Conservation (phyloP, 306 rosid genomes). For the Astragalus glycyphyllos region DNA sequence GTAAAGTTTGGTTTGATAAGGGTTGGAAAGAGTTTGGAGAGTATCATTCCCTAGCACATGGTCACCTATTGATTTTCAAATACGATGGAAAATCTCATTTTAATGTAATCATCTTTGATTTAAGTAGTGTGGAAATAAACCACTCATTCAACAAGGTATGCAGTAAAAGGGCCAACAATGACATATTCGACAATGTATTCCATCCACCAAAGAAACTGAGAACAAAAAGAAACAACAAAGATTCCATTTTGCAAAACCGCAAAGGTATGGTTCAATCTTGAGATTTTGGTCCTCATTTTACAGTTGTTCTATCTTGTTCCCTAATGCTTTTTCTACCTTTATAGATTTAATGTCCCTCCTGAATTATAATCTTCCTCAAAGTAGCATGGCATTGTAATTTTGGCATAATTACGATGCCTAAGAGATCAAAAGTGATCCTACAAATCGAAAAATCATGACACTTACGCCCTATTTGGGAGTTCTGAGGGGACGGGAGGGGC, state of each 20-base stretch:
- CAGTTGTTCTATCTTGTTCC: no score
- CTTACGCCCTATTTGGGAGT: no score
- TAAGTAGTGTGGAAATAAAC: constrained; percentile 26
- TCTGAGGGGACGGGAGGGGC: no score
- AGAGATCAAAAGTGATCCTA: no score
- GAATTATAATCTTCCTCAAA: no score
- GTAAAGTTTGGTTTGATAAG: constrained; percentile 36
- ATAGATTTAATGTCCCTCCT: no score
- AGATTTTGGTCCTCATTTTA: no score
- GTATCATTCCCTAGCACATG: constrained; percentile 31
- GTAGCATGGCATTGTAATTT: no score
- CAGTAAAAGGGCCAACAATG: not conserved
- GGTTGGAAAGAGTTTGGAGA: constrained; percentile 53
- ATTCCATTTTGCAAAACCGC: not conserved
- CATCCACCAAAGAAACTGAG: not conserved
- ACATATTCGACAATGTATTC: no score
- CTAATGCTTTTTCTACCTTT: no score
- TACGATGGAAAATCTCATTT: constrained; percentile 27
- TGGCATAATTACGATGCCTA: no score
- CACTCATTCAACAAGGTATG: constrained; percentile 13
- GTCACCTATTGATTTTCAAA: constrained; percentile 41
- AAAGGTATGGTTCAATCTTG: not conserved
- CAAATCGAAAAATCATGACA: no score
- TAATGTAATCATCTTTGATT: constrained; percentile 18
- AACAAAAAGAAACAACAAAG: constrained; percentile 12